Evolutionary conservation across 345 rosid genomes (phyloP).

Genomic region (Carallia brachiata): DNA sequence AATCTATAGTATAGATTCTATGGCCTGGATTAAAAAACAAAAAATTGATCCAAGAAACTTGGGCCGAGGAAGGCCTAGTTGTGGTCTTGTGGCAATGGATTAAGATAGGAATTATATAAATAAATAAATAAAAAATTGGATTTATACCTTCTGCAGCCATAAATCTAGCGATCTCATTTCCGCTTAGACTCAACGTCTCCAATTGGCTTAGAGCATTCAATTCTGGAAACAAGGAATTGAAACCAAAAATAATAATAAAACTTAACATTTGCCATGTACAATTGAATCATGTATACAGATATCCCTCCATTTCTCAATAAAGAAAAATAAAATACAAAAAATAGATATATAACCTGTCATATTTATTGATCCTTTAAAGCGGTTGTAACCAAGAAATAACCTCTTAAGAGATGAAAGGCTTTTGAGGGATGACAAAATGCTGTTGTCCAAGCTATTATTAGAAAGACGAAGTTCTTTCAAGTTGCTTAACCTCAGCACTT

Average conservation of each 20-base stretch:
- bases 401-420: conserved; percentile 1
- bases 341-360: conserved; percentile 1
- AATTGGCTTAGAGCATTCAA: conserved; percentile 4
- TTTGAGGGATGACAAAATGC: background rate
- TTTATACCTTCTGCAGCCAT: conserved; percentile 2
- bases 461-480: background rate
- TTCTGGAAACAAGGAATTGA: background rate
- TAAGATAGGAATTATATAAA: background rate
- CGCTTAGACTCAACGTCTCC: conserved; percentile 2
- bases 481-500: background rate
- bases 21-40: too few relatives aligned
- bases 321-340: too few relatives aligned
- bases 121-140: background rate
- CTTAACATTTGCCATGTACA: background rate
- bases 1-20: too few relatives aligned
- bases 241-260: background rate
- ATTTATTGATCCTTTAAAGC: background rate
- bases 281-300: too few relatives aligned
- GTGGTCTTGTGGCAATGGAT: background rate
- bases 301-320: too few relatives aligned
- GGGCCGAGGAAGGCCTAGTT: too few relatives aligned
- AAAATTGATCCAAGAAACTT: too few relatives aligned
- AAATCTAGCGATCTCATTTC: conserved; percentile 1
- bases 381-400: background rate
- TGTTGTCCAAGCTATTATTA: background rate